Base-by-base conservation (phyloP, 129 eudicot genomes). In the Centrapalus pauciflorus region DNA sequence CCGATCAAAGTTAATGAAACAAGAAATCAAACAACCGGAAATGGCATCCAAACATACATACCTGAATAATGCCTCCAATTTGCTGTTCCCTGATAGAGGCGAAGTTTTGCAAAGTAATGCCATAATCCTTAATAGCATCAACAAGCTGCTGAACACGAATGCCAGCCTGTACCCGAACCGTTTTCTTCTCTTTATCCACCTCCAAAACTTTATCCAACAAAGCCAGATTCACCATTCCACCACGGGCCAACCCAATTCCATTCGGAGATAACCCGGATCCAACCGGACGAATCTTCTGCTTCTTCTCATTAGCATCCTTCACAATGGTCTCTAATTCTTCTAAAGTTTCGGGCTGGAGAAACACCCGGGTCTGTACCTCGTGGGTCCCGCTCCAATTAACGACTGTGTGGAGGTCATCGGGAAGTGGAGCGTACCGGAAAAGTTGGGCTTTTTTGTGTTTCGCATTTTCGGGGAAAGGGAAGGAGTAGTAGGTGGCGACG, bases 311-410 rank as follows among this genome's bases (percentile, higher is more conserved):
- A 0, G 84, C 84, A 10, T 82, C 82, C 19, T 71, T 79, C n/a
- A 93, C 95, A 1, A 85, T 37, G 0, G 16, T 5, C 67, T 83
- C 89, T 45, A 93, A 75, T 34, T 88, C 80, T 0, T 69, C 12
- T 0, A 81, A 45, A 17, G 69, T 4, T 23, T 93, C 98, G 55
- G 96, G 98, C 62, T 93, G 96, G 29, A 74, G 21, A 40, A 81
- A 92, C 14, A 69, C 78, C 28, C 89, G 85, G 26, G 96, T 92
- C 40, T 85, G 96, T 14, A 88, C 98, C 45, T 87, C 96, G 64
- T 92, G 98, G 74, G 98, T 92, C 57, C 95, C 98, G 52, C 98
- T 92, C 98, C 98, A 92, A 7, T 92, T 92, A 55, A 89, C 79
- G 33, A 88, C 76, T 9, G 95, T 83, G 67, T 92, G 98, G 55